Evolutionary conservation across 2,329 filamentous ascomycete genomes (phyloP).

Genomic region (Colletotrichum viniferum): DNA sequence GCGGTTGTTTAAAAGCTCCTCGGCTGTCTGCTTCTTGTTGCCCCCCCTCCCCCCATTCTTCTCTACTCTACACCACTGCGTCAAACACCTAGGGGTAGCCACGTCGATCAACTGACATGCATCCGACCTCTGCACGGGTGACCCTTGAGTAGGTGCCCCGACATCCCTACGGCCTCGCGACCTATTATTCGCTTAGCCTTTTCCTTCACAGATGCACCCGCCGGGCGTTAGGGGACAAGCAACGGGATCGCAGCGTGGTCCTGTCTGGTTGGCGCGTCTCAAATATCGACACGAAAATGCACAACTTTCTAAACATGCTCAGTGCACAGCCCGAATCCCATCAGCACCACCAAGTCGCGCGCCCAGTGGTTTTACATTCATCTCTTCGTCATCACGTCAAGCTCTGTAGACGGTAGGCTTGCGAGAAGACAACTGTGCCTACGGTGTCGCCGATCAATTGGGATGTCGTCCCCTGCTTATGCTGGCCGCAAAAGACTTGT

Average conservation of each 20-base stretch:
- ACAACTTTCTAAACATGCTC: not conserved
- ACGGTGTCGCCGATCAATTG: not conserved
- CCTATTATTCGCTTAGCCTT: not conserved
- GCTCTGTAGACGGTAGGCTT: not conserved
- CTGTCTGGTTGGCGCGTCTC: not conserved
- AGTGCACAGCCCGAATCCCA: not conserved
- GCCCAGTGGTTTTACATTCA: not conserved
- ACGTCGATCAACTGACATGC: constrained; percentile 8
- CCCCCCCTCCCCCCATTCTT: not conserved
- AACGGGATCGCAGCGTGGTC: not conserved
- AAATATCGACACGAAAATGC: not conserved
- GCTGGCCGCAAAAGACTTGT: not conserved
- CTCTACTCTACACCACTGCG: not conserved
- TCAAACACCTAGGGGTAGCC: constrained; percentile 11
- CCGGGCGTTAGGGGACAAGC: not conserved
- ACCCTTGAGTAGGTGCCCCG: not conserved
- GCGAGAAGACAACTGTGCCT: not conserved
- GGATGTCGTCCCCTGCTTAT: not conserved
- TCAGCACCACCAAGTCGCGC: not conserved
- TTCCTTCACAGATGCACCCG: not conserved
- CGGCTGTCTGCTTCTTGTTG: too few relatives aligned
- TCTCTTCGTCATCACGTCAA: not conserved
- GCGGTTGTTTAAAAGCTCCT: not conserved
- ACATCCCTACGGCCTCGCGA: not conserved
- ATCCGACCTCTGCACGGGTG: not conserved